Conservation (phyloP, 257 asterid species). For the Solanum rostratum region DNA sequence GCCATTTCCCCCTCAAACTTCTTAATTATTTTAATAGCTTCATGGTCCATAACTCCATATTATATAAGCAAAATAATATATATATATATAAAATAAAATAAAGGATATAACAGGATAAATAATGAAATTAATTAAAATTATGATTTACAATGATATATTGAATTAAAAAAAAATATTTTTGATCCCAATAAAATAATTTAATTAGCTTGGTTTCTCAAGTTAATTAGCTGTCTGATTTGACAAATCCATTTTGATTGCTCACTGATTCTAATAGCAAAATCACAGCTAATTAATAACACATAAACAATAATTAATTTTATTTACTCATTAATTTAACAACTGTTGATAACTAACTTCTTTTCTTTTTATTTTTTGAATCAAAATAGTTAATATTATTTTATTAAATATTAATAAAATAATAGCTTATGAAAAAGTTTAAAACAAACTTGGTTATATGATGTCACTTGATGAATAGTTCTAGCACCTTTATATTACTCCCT, state of each 20-base stretch:
- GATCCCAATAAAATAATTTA: neutral
- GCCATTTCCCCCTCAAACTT: neutral
- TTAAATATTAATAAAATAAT: neutral
- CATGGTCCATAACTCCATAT: neutral
- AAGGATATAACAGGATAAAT: neutral
- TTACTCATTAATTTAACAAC: neutral
- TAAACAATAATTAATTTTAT: neutral
- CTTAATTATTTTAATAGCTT: neutral
- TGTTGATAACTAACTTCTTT: neutral
- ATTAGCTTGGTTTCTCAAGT: neutral
- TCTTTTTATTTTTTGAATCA: neutral
- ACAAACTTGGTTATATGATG: neutral
- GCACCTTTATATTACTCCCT: neutral
- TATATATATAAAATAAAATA: neutral
- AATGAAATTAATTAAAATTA: neutral
- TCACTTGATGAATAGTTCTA: neutral
- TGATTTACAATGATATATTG: neutral
- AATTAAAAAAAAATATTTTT: neutral
- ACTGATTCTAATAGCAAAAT: neutral
- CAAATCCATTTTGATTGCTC: neutral
- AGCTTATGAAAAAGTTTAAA: neutral
- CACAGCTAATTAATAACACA: neutral
- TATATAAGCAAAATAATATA: neutral
- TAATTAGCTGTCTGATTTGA: neutral
- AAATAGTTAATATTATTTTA: neutral